Base-by-base conservation (phyloP, 176 grass and related monocot species). In the Phoenix dactylifera region DNA sequence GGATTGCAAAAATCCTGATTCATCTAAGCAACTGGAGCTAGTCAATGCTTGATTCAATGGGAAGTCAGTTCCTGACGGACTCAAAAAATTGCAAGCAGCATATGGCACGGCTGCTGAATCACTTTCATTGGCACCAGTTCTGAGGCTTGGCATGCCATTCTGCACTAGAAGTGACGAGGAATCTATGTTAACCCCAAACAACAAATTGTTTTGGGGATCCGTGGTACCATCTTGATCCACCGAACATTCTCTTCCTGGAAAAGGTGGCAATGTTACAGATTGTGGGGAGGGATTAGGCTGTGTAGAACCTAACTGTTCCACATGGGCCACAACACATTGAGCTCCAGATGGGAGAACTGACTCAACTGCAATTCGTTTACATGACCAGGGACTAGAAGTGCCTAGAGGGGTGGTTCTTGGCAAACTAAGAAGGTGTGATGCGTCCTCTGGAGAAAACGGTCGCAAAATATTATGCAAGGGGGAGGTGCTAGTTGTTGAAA, bases 111-210 rank as follows among this genome's bases (percentile, higher is more conserved):
- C 55, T 0, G 77, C 74, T 26, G 94, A 75, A 68, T 83, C 88
- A 70, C 76, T 89, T 22, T 73, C 82, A 16, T 66, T 79, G 6
- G 77, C 70, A 2, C 57, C 22, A 65, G 29, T 76, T 58, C 73
- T 72, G 4, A 88, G 81, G 75, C 48, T 67, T 65, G 82, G 54
- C 72, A 98, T 79, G 51, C 82, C 76, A 49, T 76, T 78, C 74
- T 86, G 81, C 77, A 80, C 81, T 51, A 98, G 57, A 64, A 98
- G 67, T 32, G 84, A 83, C 6, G 83, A 67, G 0, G 94, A 80
- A 5, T 98, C 87, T 77, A 93, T 89, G 61, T 79, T 93, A 62
- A 81, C 81, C 5, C 81, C 81, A 19, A 91, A 97, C 52, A 90
- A 67, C 19, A 82, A 74, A 69, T 97, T 79, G 48, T 82, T 91